Evolutionary conservation across 2,329 filamentous ascomycete genomes (phyloP), one percentile per base, ranked within the genome.

Genomic region (Sporothrix protearum): DNA sequence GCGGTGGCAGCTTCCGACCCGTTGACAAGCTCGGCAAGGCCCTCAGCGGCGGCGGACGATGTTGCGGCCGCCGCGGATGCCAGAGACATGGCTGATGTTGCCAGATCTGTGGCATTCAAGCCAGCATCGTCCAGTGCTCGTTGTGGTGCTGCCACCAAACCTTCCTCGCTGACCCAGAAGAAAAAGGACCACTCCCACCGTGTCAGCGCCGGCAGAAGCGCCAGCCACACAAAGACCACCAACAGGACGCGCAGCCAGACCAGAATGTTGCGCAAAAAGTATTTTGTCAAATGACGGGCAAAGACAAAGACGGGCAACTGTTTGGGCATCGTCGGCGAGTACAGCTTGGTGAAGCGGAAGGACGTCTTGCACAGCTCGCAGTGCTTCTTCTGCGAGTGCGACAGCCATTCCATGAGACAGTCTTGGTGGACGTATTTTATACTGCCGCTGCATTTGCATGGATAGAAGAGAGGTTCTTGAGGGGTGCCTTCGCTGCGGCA

Each of bases 281-380:
- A 95, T 64, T 92, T 85, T 70, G 88, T 82, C 76, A 95, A 89
- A 80, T 96, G 92, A 74, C 89, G 89, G 71, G 94, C 76, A 77
- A 99, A 97, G 74, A 99, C 85, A 64, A 91, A 87, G 53, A 90
- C 86, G 0, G 96, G 96, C 16, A 99, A 86, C 14, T 88, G 89
- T 74, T 88, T 87, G 1, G 96, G 96, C 96, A 99, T 99, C 78
- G 94, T 88, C 3, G 94, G 93, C 73, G 94, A 90, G 83, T 99
- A 99, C 51, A 99, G 88, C 82, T 99, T 99, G 69, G 96, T 99
- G 84, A 99, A 99, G 73, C 94, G 92, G 79, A 98, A 99, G 0
- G 94, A 91, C 2, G 96, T 99, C 84, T 99, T 99, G 89, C 96
- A 99, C 47, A 99, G 89, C 83, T 99, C 96, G 85, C 96, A 99